Base-by-base conservation (phyloP, 75 land plant species). In the Adiantum capillusveneris region DNA sequence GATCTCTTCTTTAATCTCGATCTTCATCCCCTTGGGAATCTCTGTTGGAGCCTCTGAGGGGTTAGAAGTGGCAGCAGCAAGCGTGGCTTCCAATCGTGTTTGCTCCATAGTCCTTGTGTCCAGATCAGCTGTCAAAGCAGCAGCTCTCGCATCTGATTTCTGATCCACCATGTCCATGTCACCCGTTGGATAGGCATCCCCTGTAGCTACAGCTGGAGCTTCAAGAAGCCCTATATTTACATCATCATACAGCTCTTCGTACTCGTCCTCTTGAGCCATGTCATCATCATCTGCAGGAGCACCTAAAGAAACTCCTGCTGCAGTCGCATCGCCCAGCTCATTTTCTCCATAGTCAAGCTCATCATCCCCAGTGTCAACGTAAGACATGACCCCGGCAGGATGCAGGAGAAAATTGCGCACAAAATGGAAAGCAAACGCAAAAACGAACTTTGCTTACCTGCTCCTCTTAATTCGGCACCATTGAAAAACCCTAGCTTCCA, bases 201-300 rank as follows among this genome's bases (percentile, higher is more conserved):
- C 65, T n/a, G 67, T 31, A 21, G 30, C 31, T 27, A 39, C 14
- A 25, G 70, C 29, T 17, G 73, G 31, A 31, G 69, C 37, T 56
- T 31, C 44, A 24, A 31, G 39, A 46, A 50, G 31, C 16, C 95
- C 95, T 16, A 89, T 83, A 71, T 86, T 81, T 48, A 89, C 95
- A 71, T 86, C 95, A 46, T 81, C 79, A 64, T 89, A 89, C 13
- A 89, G 84, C 58, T 85, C 95, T 42, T 89, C 95, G 43, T 80
- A 88, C 25, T 88, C 90, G 31, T 88, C 94, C 27, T 88, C 90
- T 49, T 84, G 89, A 13, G 68, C 85, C 46, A 82, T 65, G 50
- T 70, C 14, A 22, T 79, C 86, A 6, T 79, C 83, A 43, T 84
- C 87, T 29, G 76, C 88, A 22, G 75, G 70, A 0, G 81, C 79